Evolutionary conservation across 1,139 yeast species (phyloP).

Genomic region (Ogataea hybrid): DNA sequence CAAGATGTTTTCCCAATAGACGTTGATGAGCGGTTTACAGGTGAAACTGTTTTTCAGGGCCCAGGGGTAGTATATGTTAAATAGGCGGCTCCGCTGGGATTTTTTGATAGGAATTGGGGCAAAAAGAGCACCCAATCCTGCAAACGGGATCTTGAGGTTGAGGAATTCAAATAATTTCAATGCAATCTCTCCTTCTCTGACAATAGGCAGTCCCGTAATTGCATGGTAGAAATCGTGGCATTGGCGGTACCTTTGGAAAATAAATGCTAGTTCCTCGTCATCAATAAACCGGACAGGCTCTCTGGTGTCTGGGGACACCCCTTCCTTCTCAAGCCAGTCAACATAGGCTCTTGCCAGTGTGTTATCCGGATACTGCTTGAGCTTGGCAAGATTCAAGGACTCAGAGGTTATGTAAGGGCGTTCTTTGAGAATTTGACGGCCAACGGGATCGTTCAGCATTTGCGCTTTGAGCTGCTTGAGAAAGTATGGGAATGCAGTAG

Average conservation of each 20-base stretch:
- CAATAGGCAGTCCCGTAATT: constrained; percentile 83
- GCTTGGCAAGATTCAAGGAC: constrained; percentile 60
- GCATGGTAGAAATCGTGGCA: constrained; percentile 98
- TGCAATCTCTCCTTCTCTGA: constrained; percentile 93
- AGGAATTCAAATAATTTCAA: constrained; percentile 91
- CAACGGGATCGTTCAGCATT: constrained; percentile 75
- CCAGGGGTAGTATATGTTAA: constrained; percentile 83
- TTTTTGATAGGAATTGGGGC: constrained; percentile 65
- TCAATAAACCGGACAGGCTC: constrained; percentile 84
- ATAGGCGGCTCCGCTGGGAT: constrained; percentile 46
- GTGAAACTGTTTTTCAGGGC: constrained; percentile 72
- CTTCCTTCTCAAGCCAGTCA: constrained; percentile 81
- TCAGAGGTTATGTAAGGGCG: constrained; percentile 81
- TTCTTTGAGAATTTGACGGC: constrained; percentile 74
- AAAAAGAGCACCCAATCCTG: constrained; percentile 84
- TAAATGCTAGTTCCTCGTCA: constrained; percentile 87
- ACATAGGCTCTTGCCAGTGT: constrained; percentile 79
- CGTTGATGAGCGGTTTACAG: constrained; percentile 77
- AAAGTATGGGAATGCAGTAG: constrained; percentile 75
- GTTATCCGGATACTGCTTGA: constrained; percentile 61
- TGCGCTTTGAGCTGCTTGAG: constrained; percentile 59
- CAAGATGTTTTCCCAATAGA: constrained; percentile 89
- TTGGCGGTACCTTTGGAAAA: constrained; percentile 89
- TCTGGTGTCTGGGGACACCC: constrained; percentile 92
- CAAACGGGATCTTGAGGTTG: constrained; percentile 94